phyloP scores from a whole-genome alignment of 2,329 filamentous ascomycete genomes.

The Xylariaceae sp. region DNA sequence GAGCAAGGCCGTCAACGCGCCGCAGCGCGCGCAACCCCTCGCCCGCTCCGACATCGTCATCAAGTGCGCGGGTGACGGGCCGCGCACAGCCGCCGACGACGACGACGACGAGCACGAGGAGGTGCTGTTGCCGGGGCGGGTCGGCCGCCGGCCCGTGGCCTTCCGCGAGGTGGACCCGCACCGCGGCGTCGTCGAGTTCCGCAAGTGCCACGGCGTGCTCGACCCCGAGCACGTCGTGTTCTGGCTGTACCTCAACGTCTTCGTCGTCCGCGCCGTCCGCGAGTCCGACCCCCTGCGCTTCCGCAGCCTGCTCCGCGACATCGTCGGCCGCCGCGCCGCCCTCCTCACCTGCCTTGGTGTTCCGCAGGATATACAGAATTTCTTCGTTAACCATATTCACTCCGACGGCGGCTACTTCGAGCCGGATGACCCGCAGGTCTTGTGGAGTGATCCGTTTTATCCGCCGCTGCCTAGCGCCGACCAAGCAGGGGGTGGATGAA shows the following conservation, averaged over 20 bases:
- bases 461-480: too few relatives aligned
- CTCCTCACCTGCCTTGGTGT: not conserved
- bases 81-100: not conserved
- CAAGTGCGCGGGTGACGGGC: constrained; percentile 9
- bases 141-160: not conserved
- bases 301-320: not conserved
- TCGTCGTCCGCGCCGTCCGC: not conserved
- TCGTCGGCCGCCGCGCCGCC: not conserved
- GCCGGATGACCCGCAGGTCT: not conserved
- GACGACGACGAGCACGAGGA: not conserved
- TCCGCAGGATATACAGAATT: not conserved
- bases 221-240: constrained; percentile 7
- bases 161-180: constrained; percentile 11
- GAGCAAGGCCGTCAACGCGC: not conserved
- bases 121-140: not conserved
- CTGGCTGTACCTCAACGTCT: constrained; percentile 3
- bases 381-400: not conserved
- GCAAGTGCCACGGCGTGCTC: constrained; percentile 9
- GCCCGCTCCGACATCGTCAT: constrained; percentile 10
- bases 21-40: not conserved
- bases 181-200: constrained; percentile 30
- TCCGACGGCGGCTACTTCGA: not conserved
- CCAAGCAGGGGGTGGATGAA: too few relatives aligned
- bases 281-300: not conserved
- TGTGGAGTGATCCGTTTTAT: constrained; percentile 18